Percentiles rank a stretch among this genome's conserved stretches.
Conservation (phyloP, 2,329 filamentous ascomycete species). For the Xylariomycetidae sp. region DNA sequence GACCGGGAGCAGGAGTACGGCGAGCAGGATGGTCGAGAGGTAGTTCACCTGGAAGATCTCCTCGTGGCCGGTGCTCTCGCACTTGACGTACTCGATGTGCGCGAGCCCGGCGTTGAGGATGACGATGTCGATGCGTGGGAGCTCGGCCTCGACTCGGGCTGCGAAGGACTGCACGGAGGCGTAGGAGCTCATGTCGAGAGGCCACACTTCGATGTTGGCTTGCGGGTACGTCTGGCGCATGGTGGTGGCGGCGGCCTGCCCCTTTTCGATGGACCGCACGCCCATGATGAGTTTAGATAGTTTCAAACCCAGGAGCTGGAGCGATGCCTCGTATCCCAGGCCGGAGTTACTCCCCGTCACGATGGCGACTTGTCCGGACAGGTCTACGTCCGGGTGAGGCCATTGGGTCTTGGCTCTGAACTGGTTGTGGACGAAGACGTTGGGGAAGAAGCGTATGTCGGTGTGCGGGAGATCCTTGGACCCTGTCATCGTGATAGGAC, state of each 20-base stretch:
- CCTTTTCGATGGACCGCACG: conserved; percentile 38
- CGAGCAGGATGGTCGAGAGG: conserved; percentile 9
- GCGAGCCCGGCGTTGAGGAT: conserved; percentile 12
- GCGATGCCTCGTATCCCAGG: conserved; percentile 40
- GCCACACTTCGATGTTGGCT: conserved; percentile 42
- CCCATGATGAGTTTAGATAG: conserved; percentile 42
- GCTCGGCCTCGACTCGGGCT: conserved; percentile 23
- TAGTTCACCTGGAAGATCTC: conserved; percentile 13
- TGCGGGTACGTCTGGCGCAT: conserved; percentile 25
- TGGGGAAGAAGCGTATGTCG: conserved; percentile 2
- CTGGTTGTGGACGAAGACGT: conserved; percentile 23
- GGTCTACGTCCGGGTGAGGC: conserved; percentile 15
- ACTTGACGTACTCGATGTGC: conserved; percentile 1
- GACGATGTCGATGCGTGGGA: conserved; percentile 11
- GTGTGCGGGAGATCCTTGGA: conserved; percentile 10
- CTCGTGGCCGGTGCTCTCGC: conserved; percentile 11
- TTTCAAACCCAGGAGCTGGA: conserved; percentile 33
- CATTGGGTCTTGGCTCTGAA: conserved; percentile 17
- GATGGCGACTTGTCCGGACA: conserved; percentile 37
- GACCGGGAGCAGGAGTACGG: conserved; percentile 9
- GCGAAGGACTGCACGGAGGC: conserved; percentile 39
- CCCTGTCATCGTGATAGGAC: conserved; percentile 7
- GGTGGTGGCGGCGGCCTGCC: conserved; percentile 33
- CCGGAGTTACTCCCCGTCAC: conserved; percentile 47
- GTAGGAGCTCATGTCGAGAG: conserved; percentile 44